phyloP scores from a whole-genome alignment of 1,139 yeast genomes.

The Suhomyces choctaworum region DNA sequence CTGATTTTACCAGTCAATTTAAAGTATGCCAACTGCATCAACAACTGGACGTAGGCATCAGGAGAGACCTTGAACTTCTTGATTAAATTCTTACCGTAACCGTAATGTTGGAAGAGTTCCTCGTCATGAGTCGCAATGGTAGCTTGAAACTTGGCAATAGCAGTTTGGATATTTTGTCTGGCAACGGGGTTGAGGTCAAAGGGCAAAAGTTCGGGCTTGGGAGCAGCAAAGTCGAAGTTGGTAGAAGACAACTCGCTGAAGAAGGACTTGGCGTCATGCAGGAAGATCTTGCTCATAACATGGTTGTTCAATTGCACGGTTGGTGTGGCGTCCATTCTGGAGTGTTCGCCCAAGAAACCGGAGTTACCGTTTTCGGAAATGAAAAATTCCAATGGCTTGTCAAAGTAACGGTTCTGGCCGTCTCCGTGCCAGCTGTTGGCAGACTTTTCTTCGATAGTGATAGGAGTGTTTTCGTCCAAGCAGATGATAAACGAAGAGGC shows the following conservation, averaged over 20 bases:
- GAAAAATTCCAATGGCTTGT: conserved; percentile 87
- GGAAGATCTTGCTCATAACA: conserved; percentile 57
- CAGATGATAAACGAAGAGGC: conserved; percentile 80
- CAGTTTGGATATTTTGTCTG: conserved; percentile 52
- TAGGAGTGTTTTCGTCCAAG: conserved; percentile 72
- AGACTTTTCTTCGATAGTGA: conserved; percentile 82
- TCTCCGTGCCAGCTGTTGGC: conserved; percentile 93
- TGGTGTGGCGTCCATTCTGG: conserved; percentile 98
- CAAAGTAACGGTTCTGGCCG: conserved; percentile 87
- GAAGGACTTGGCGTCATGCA: conserved; percentile 41
- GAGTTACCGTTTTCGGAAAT: conserved; percentile 82
- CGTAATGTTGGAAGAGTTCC: conserved; percentile 68
- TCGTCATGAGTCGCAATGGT: conserved; percentile 58
- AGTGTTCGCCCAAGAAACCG: conserved; percentile 95
- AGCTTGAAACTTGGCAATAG: conserved; percentile 55
- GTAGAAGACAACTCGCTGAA: conserved; percentile 26
- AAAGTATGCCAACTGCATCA: conserved; percentile 75
- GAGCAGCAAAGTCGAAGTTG: conserved; percentile 14
- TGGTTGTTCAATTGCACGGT: conserved; percentile 85
- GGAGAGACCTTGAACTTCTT: conserved; percentile 72
- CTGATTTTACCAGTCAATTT: conserved; percentile 78
- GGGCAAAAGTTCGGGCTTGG: conserved; percentile 27
- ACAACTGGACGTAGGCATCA: conserved; percentile 74
- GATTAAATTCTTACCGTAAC: conserved; percentile 70
- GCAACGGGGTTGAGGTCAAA: conserved; percentile 57